phyloP scores from a whole-genome alignment of 371 early-diverging fungal genomes.

The Apophysomyces variabilis region DNA sequence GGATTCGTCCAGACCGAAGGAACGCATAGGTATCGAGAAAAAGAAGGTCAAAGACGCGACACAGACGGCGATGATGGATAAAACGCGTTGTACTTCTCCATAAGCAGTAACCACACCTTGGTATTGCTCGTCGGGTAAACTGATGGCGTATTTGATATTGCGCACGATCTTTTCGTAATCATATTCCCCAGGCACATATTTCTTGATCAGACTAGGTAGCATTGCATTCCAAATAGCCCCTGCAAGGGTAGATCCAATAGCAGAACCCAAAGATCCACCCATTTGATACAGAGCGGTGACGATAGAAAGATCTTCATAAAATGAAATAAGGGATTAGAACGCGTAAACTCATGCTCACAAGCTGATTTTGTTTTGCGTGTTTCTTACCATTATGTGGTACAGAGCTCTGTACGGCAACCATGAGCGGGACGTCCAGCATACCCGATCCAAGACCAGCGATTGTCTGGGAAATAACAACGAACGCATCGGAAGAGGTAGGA shows the following conservation, averaged over 20 bases:
- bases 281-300: constrained; percentile 40
- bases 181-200: constrained; percentile 46
- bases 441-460: constrained; percentile 49
- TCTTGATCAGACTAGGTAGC: constrained; percentile 32
- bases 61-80: constrained; percentile 37
- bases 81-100: constrained; percentile 35
- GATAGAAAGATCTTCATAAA: constrained; percentile 37
- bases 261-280: constrained; percentile 39
- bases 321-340: background rate
- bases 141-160: constrained; percentile 28
- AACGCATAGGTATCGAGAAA: constrained; percentile 38
- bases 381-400: constrained; percentile 38
- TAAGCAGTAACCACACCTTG: constrained; percentile 30
- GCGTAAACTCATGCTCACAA: background rate
- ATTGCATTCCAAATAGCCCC: constrained; percentile 46
- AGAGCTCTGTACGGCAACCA: constrained; percentile 44
- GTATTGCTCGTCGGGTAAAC: constrained; percentile 36
- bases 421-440: constrained; percentile 33
- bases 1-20: constrained; percentile 31
- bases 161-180: constrained; percentile 30
- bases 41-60: constrained; percentile 30
- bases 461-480: constrained; percentile 41
- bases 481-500: constrained; percentile 30
- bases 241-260: constrained; percentile 40
- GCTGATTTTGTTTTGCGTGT: no score